A percentile compares a stretch with the other conserved stretches of the same genome.
These are phyloP conservation scores for Monosporascus sp. DNA, from an alignment of 2,329 filamentous ascomycete species.

Conservation along the genomic window DNA sequence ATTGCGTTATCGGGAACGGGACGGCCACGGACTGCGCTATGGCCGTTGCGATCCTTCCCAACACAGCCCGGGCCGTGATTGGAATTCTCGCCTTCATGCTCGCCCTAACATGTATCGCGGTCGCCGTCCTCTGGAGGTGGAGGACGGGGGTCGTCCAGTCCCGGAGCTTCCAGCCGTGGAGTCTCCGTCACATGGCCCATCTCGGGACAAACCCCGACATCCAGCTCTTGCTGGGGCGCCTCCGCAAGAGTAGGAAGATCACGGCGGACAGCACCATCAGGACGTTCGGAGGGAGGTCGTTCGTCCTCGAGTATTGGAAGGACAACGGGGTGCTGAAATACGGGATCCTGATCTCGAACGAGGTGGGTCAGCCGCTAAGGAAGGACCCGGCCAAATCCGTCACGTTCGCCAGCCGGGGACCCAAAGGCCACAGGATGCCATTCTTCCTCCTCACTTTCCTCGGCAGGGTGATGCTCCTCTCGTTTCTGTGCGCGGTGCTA, in stretches of 20 bases:
- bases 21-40: not conserved
- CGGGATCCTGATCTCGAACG: conserved; percentile 16
- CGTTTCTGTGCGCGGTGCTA: conserved; percentile 14
- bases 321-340: conserved; percentile 16
- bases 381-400: conserved; percentile 6
- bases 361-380: conserved; percentile 3
- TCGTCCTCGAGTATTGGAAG: conserved; percentile 14
- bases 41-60: not conserved
- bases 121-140: not conserved
- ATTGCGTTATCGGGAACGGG: conserved; percentile 15
- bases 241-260: conserved; percentile 9
- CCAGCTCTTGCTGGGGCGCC: conserved; percentile 13
- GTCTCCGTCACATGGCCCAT: conserved; percentile 29
- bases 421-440: conserved; percentile 10
- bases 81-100: not conserved
- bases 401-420: not conserved
- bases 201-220: conserved; percentile 27
- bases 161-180: conserved; percentile 39
- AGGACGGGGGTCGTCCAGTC: conserved; percentile 18
- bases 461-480: conserved; percentile 19
- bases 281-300: conserved; percentile 17
- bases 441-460: conserved; percentile 23
- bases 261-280: conserved; percentile 15
- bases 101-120: not conserved
- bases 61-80: not conserved